Evolutionary conservation across 257 asterid genomes (phyloP).

Genomic region (Lavandula angustifolia): DNA sequence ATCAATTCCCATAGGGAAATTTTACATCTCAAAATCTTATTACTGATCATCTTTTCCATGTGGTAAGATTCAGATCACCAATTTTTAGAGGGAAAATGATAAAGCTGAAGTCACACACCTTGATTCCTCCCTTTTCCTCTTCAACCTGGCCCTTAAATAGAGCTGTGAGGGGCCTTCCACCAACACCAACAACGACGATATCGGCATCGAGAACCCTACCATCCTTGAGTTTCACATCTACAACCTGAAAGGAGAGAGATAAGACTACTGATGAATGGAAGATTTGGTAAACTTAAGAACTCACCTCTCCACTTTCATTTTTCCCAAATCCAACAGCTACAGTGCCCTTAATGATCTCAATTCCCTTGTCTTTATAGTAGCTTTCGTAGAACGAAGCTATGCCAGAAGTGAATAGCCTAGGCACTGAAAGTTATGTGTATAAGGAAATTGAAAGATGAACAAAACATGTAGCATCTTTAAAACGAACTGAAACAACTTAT

Average conservation of each 20-base stretch:
- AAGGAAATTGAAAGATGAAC: conserved; percentile 23
- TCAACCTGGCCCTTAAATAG: conserved; percentile 86
- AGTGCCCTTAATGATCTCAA: conserved; percentile 87
- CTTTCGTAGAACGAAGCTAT: conserved; percentile 94
- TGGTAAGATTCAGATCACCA: background rate
- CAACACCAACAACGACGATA: conserved; percentile 94
- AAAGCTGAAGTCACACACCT: conserved; percentile 51
- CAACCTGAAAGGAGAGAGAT: conserved; percentile 56
- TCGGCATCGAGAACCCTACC: conserved; percentile 92
- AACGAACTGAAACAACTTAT: conserved; percentile 2
- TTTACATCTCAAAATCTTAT: background rate
- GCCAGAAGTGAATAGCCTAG: conserved; percentile 82
- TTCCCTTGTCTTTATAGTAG: conserved; percentile 79
- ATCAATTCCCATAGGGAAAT: background rate
- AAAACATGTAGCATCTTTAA: conserved; percentile 4
- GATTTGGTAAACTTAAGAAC: conserved; percentile 12
- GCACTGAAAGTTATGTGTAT: conserved; percentile 60
- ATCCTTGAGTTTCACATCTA: conserved; percentile 82
- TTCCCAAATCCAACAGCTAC: conserved; percentile 88
- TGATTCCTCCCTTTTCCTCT: conserved; percentile 92
- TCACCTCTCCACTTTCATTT: conserved; percentile 73
- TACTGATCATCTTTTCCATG: conserved; percentile 11
- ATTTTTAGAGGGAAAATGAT: background rate
- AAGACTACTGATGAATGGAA: conserved; percentile 14
- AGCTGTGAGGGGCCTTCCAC: conserved; percentile 71